phyloP scores from a whole-genome alignment of 2,329 filamentous ascomycete species.

The Nigrospora osmanthi region DNA sequence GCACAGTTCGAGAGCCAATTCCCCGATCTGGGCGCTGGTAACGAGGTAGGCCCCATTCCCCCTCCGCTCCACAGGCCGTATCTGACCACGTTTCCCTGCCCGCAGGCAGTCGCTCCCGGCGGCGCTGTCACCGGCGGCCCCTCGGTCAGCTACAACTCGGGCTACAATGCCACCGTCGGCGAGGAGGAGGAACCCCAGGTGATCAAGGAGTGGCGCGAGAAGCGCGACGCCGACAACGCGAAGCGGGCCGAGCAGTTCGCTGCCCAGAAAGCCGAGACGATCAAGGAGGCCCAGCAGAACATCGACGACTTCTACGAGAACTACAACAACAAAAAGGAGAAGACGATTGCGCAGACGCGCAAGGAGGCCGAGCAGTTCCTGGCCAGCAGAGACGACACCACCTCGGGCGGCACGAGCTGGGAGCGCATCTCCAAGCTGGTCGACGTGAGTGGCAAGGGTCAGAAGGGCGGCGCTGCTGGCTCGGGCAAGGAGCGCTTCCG shows the following conservation, averaged over 20 bases:
- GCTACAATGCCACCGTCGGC: conserved; percentile 46
- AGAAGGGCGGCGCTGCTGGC: conserved; percentile 76
- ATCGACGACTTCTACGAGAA: conserved; percentile 99
- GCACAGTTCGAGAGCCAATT: conserved; percentile 79
- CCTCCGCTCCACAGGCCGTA: background rate
- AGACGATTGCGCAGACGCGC: conserved; percentile 78
- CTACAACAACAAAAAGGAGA: conserved; percentile 98
- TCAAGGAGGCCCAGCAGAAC: conserved; percentile 84
- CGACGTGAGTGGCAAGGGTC: conserved; percentile 91
- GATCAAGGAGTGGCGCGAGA: conserved; percentile 86
- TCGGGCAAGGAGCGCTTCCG: conserved; percentile 96
- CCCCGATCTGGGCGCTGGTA: conserved; percentile 63
- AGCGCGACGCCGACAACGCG: conserved; percentile 72
- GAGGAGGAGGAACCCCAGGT: conserved; percentile 83
- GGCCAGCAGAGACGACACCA: conserved; percentile 81
- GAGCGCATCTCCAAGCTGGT: conserved; percentile 96
- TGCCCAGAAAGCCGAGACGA: conserved; percentile 73
- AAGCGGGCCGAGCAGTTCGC: conserved; percentile 81
- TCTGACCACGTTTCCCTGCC: conserved; percentile 7
- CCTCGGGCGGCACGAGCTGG: conserved; percentile 94
- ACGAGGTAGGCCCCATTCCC: conserved; percentile 50
- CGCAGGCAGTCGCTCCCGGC: conserved; percentile 62
- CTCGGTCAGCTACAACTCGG: conserved; percentile 54
- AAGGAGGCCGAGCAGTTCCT: conserved; percentile 93
- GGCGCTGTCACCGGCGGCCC: conserved; percentile 69